Conservation (phyloP, 306 rosid species). For the Potentilla sterilis region DNA sequence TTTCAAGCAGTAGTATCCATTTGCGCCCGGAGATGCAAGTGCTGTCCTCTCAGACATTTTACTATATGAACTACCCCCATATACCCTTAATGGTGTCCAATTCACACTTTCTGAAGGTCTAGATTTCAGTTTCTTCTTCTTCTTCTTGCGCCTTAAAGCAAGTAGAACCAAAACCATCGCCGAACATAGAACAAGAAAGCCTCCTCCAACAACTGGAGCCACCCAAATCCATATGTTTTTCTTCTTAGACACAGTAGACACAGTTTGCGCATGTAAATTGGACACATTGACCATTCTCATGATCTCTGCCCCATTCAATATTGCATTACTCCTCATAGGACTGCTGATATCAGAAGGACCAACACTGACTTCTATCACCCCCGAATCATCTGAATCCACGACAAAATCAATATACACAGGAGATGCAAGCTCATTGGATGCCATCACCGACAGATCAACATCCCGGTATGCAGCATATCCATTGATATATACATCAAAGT, state of each 20-base stretch:
- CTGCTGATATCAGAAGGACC: constrained; percentile 86
- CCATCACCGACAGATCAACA: constrained; percentile 69
- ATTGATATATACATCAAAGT: constrained; percentile 80
- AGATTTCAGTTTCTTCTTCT: constrained; percentile 58
- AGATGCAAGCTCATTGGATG: constrained; percentile 59
- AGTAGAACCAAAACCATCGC: constrained; percentile 39
- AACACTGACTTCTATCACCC: constrained; percentile 62
- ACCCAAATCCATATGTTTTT: constrained; percentile 49
- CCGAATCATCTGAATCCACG: constrained; percentile 54
- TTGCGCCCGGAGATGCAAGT: constrained; percentile 64
- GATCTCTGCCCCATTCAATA: constrained; percentile 97
- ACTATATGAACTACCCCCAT: constrained; percentile 81
- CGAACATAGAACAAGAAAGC: constrained; percentile 44
- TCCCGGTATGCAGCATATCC: constrained; percentile 68
- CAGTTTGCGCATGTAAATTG: constrained; percentile 13
- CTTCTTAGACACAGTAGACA: constrained; percentile 27
- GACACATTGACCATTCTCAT: constrained; percentile 62
- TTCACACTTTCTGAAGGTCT: constrained; percentile 62
- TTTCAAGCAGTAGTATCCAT: constrained; percentile 71
- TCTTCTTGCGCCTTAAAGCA: constrained; percentile 48
- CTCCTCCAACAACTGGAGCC: constrained; percentile 68
- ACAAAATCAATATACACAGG: constrained; percentile 78
- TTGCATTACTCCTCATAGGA: constrained; percentile 62
- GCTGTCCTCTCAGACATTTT: constrained; percentile 67
- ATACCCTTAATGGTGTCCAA: constrained; percentile 75